Evolutionary conservation across 2,329 filamentous ascomycete genomes (phyloP).

Genomic region (Seiridium unicorne): DNA sequence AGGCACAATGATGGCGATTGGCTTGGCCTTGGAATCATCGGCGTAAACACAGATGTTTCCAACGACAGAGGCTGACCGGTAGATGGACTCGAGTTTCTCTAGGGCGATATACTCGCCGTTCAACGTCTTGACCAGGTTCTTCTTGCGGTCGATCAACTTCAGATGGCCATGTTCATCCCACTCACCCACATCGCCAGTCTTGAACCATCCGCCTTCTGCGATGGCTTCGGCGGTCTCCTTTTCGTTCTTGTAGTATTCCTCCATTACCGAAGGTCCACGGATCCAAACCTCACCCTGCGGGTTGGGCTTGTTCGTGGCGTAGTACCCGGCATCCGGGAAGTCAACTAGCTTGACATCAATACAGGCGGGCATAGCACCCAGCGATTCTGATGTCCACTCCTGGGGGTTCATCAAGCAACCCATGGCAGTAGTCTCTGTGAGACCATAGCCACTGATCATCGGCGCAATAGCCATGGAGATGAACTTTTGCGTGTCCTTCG

Average conservation of each 20-base stretch:
- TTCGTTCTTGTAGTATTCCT: constrained; percentile 74
- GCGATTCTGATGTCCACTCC: constrained; percentile 72
- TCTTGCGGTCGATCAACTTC: constrained; percentile 81
- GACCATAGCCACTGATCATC: constrained; percentile 85
- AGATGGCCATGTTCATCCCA: constrained; percentile 71
- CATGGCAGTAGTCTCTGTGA: constrained; percentile 83
- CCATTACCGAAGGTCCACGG: constrained; percentile 68
- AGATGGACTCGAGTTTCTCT: constrained; percentile 64
- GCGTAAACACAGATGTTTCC: constrained; percentile 58
- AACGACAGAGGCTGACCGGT: constrained; percentile 49
- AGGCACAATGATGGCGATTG: constrained; percentile 56
- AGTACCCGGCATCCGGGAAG: constrained; percentile 80
- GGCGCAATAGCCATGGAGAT: constrained; percentile 85
- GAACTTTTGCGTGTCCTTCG: constrained; percentile 83
- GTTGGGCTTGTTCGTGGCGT: constrained; percentile 68
- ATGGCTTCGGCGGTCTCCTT: constrained; percentile 72
- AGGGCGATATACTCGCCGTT: constrained; percentile 82
- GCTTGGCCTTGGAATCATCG: constrained; percentile 48
- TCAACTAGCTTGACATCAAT: constrained; percentile 86
- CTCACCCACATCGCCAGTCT: constrained; percentile 82
- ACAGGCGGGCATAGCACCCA: constrained; percentile 71
- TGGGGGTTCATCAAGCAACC: constrained; percentile 72
- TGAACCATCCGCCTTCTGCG: constrained; percentile 79
- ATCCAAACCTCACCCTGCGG: constrained; percentile 90
- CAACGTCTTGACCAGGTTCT: constrained; percentile 82